These are phyloP conservation scores for Alternaria solani DNA, from an alignment of 2,329 filamentous ascomycete genomes.

Conservation along the genomic window DNA sequence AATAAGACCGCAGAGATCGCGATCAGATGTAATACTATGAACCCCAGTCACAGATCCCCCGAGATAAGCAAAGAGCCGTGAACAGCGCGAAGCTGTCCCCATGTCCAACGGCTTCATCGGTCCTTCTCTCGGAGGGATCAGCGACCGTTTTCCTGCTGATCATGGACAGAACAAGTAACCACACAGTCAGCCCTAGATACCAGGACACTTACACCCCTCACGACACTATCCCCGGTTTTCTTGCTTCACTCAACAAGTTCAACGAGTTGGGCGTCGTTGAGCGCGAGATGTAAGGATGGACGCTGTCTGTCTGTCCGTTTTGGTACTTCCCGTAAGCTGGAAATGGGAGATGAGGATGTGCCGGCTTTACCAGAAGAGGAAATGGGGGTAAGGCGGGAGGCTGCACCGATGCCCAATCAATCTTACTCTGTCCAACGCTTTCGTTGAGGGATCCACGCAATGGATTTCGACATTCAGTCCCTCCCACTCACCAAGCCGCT, in stretches of 20 bases:
- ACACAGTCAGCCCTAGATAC: conserved; percentile 4
- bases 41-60: conserved; percentile 3
- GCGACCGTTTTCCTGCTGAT: conserved; percentile 2
- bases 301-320: neutral
- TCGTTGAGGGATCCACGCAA: neutral
- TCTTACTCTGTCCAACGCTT: neutral
- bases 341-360: conserved; percentile 2
- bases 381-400: neutral
- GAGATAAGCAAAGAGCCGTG: conserved; percentile 5
- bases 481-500: neutral
- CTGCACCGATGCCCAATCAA: neutral
- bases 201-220: neutral
- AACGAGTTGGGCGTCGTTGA: neutral
- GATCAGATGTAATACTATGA: neutral
- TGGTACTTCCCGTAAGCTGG: neutral
- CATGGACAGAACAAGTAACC: conserved; percentile 1
- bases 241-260: neutral
- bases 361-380: neutral
- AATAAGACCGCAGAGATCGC: neutral
- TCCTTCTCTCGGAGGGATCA: conserved; percentile 3
- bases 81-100: neutral
- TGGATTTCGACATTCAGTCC: neutral
- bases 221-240: neutral
- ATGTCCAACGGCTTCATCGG: conserved; percentile 3
- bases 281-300: neutral